These are phyloP conservation scores for Yamadazyma diddensiae DNA, from an alignment of 1,139 yeast species.

Conservation along the genomic window DNA sequence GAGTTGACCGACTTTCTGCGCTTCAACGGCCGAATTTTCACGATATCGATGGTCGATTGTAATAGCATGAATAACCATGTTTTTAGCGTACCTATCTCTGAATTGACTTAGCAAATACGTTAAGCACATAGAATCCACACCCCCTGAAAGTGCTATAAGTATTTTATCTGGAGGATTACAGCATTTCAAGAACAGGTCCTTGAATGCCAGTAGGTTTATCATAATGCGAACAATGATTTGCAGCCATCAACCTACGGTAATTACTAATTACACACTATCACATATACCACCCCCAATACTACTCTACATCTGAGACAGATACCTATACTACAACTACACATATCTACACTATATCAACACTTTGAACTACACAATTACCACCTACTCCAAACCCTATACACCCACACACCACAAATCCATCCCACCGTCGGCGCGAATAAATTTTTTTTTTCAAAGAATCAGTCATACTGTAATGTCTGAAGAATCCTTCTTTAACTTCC, in stretches of 20 bases:
- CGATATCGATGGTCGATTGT: conserved; percentile 62
- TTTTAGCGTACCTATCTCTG: conserved; percentile 20
- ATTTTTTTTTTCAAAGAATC: conserved; percentile 2
- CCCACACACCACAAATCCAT: too few species aligned
- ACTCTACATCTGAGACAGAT: too few species aligned
- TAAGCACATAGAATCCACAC: conserved; percentile 77
- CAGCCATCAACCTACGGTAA: too few species aligned
- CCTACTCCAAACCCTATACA: too few species aligned
- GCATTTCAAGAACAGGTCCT: conserved; percentile 13
- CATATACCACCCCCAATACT: too few species aligned
- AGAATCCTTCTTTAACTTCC: conserved; percentile 56
- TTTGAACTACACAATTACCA: too few species aligned
- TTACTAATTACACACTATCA: too few species aligned
- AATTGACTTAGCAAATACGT: conserved; percentile 42
- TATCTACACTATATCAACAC: too few species aligned
- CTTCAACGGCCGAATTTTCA: conserved; percentile 46
- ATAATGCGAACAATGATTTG: too few species aligned
- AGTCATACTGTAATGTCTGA: conserved; percentile 26
- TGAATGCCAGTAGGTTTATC: too few species aligned
- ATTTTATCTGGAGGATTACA: conserved; percentile 16
- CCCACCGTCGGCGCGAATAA: too few species aligned
- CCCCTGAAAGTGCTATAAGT: conserved; percentile 68
- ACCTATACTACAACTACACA: too few species aligned
- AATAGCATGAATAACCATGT: conserved; percentile 40
- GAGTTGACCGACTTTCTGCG: conserved; percentile 32